Evolutionary conservation across 2,329 filamentous ascomycete genomes (phyloP).

Genomic region (Aspergillus uvarum): DNA sequence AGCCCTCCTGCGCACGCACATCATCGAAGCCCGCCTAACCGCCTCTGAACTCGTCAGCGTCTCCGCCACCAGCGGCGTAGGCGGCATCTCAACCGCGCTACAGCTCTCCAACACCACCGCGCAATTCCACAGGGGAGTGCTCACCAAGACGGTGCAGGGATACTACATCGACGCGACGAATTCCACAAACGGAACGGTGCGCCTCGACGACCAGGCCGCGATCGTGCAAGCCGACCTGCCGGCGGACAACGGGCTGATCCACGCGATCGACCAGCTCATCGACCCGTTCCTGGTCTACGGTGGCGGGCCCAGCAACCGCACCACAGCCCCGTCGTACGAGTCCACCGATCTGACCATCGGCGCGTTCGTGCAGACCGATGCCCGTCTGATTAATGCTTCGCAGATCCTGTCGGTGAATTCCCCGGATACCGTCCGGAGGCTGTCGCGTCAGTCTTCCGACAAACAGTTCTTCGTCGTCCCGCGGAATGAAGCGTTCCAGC

Average conservation of each 20-base stretch:
- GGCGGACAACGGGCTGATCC: neutral
- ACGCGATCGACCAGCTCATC: neutral
- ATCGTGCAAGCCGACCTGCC: neutral
- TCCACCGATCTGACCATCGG: neutral
- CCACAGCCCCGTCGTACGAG: neutral
- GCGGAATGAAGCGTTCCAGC: neutral
- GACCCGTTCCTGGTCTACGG: neutral
- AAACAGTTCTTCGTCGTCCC: neutral
- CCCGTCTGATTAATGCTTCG: neutral
- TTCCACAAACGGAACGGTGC: neutral
- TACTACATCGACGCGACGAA: neutral
- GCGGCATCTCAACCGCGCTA: neutral
- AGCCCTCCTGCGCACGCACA: constrained; percentile 1
- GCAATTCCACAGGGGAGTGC: neutral
- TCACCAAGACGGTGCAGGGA: neutral
- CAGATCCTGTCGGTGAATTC: neutral
- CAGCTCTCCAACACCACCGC: neutral
- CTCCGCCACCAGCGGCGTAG: neutral
- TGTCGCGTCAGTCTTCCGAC: neutral
- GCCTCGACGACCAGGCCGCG: neutral
- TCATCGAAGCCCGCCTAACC: neutral
- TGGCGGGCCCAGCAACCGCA: neutral
- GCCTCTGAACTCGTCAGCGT: neutral
- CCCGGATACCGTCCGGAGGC: neutral
- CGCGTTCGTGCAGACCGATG: neutral